Percentiles rank a stretch among this genome's conserved stretches.
These are phyloP conservation scores for Kurtzmaniella cleridarum DNA, from an alignment of 805 yeast genomes.

Conservation along the genomic window DNA sequence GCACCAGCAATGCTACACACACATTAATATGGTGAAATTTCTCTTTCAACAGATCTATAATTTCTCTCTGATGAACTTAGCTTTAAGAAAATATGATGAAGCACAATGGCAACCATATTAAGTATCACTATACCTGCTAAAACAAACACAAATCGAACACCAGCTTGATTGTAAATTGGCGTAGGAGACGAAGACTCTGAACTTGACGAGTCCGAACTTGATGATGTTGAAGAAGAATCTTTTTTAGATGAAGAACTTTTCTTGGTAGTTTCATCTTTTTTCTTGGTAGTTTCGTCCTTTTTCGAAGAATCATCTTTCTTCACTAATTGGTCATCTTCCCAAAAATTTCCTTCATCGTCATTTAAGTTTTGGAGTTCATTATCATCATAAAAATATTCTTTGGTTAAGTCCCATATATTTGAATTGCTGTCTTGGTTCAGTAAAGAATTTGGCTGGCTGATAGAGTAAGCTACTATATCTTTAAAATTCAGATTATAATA, in stretches of 20 bases:
- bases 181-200: slow-evolving; percentile 1
- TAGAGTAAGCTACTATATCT: too few species aligned
- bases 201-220: not conserved
- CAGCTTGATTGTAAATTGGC: slow-evolving; percentile 18
- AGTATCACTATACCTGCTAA: slow-evolving; percentile 29
- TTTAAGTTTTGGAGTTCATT: too few species aligned
- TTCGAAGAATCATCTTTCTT: too few species aligned
- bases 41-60: slow-evolving; percentile 32
- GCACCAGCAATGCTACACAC: too few species aligned
- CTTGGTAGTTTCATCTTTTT: not conserved
- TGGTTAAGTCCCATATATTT: too few species aligned
- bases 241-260: not conserved
- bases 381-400: too few species aligned
- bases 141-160: slow-evolving; percentile 28
- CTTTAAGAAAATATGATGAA: slow-evolving; percentile 33
- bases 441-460: too few species aligned
- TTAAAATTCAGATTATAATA: too few species aligned
- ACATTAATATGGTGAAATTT: slow-evolving; percentile 31
- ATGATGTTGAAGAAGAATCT: not conserved
- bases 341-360: too few species aligned
- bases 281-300: not conserved
- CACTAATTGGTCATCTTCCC: too few species aligned
- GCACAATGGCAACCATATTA: slow-evolving; percentile 30
- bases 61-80: slow-evolving; percentile 21
- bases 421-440: too few species aligned